phyloP scores from a whole-genome alignment of 306 rosid species.

The Vigna trinervia region DNA sequence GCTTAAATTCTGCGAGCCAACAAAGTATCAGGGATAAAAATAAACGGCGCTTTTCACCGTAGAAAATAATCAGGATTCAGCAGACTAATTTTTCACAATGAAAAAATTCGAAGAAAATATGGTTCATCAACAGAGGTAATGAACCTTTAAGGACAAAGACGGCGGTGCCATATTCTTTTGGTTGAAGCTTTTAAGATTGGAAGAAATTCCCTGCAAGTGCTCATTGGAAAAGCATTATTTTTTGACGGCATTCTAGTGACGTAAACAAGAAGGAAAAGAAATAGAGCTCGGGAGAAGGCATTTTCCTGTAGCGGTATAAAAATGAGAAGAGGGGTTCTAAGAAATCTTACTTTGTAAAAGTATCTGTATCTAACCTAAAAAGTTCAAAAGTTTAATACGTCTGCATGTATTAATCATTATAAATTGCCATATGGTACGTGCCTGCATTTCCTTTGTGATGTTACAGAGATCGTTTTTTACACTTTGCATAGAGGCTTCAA shows the following conservation, averaged over 20 bases:
- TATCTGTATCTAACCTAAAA: neutral
- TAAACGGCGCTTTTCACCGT: slow-evolving; percentile 33
- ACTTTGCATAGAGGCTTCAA: slow-evolving; percentile 67
- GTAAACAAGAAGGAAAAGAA: slow-evolving; percentile 26
- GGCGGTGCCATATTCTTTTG: slow-evolving; percentile 51
- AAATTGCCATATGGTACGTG: slow-evolving; percentile 42
- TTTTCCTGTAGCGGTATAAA: slow-evolving; percentile 8
- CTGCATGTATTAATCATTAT: slow-evolving; percentile 39
- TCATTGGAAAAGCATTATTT: slow-evolving; percentile 45
- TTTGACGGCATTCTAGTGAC: slow-evolving; percentile 23
- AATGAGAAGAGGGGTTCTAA: slow-evolving; percentile 36
- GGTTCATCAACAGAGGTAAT: slow-evolving; percentile 31
- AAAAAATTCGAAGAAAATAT: neutral
- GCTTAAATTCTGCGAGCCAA: slow-evolving; percentile 62
- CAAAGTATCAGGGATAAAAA: slow-evolving; percentile 20
- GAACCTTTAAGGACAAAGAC: slow-evolving; percentile 64
- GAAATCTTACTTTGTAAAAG: slow-evolving; percentile 3
- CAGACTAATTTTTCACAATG: slow-evolving; percentile 1
- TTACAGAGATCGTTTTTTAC: slow-evolving; percentile 58
- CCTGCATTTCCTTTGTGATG: slow-evolving; percentile 77
- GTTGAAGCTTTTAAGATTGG: slow-evolving; percentile 49
- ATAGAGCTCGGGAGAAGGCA: neutral
- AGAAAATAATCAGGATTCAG: slow-evolving; percentile 8
- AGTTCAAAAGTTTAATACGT: neutral
- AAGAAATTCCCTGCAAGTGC: slow-evolving; percentile 60